Conservation (phyloP, 2,329 filamentous ascomycete genomes). For the Coniochaeta hoffmannii region DNA sequence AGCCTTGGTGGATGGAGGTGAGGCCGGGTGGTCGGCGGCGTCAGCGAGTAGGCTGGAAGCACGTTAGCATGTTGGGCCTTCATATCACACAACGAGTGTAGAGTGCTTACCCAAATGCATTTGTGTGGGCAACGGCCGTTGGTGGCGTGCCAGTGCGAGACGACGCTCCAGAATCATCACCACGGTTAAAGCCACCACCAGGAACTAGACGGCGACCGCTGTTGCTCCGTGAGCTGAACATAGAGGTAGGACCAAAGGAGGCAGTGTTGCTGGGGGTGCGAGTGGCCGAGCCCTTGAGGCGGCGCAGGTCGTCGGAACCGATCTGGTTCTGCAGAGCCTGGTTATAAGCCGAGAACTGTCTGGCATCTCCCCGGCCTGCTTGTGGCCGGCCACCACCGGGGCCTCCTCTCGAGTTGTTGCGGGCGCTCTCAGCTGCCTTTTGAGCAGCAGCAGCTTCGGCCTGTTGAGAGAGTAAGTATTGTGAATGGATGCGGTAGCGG, state of each 20-base stretch:
- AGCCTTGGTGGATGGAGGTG: constrained; percentile 61
- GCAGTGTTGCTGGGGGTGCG: constrained; percentile 55
- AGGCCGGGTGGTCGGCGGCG: constrained; percentile 57
- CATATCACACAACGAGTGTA: background rate
- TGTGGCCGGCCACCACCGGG: constrained; percentile 60
- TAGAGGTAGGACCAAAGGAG: constrained; percentile 73
- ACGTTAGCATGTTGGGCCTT: constrained; percentile 19
- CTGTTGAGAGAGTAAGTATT: constrained; percentile 23
- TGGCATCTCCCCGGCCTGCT: constrained; percentile 69
- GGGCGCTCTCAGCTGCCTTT: constrained; percentile 67
- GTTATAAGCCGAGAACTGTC: constrained; percentile 70
- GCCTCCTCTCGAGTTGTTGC: constrained; percentile 52
- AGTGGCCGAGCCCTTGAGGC: constrained; percentile 60
- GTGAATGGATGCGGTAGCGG: background rate
- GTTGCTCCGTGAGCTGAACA: constrained; percentile 85
- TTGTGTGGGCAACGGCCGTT: constrained; percentile 60
- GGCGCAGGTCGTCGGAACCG: constrained; percentile 83
- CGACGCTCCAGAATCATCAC: constrained; percentile 79
- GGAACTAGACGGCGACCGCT: constrained; percentile 78
- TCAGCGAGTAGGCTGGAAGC: constrained; percentile 45
- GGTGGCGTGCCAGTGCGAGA: constrained; percentile 88
- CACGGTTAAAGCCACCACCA: constrained; percentile 63
- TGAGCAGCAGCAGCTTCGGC: constrained; percentile 70
- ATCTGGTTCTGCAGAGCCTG: constrained; percentile 78
- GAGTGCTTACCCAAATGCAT: constrained; percentile 80